A percentile compares a stretch with the other conserved stretches of the same genome.
These are phyloP conservation scores for Solanum sejunctum DNA, from an alignment of 257 asterid genomes.

Conservation along the genomic window DNA sequence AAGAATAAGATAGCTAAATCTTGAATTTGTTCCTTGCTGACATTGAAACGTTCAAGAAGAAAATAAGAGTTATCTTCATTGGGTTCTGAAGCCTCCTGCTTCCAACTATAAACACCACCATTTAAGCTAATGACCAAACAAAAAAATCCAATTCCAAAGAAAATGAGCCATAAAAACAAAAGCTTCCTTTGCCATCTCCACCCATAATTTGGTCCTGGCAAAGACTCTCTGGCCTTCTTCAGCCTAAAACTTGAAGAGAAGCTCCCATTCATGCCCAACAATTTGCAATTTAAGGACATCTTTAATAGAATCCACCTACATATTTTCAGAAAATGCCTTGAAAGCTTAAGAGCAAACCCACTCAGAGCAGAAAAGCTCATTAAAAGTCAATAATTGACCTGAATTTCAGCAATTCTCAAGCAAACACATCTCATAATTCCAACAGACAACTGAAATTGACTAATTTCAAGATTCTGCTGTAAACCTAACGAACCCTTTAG, in stretches of 20 bases:
- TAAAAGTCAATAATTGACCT: constrained; percentile 4
- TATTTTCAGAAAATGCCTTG: constrained; percentile 13
- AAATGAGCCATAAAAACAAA: constrained; percentile 19
- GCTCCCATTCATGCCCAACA: constrained; percentile 21
- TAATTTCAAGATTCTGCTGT: background rate
- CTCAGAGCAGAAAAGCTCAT: constrained; percentile 17
- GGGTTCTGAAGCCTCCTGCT: constrained; percentile 5
- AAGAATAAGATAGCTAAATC: constrained; percentile 20
- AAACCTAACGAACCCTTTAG: background rate
- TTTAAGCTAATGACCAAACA: constrained; percentile 12
- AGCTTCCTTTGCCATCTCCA: constrained; percentile 28
- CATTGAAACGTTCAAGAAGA: constrained; percentile 31
- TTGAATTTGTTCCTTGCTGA: constrained; percentile 35
- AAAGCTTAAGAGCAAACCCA: constrained; percentile 17
- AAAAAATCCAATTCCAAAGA: constrained; percentile 17
- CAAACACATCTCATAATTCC: background rate
- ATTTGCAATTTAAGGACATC: constrained; percentile 37
- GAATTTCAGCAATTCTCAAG: background rate
- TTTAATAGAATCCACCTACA: constrained; percentile 32
- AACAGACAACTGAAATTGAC: background rate
- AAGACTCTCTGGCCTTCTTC: constrained; percentile 19
- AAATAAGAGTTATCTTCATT: constrained; percentile 18
- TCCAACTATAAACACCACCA: constrained; percentile 14
- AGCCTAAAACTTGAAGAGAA: constrained; percentile 18
- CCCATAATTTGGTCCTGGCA: constrained; percentile 16